Evolutionary conservation across 306 rosid species (phyloP).

Genomic region (Cucumis sativus): Cucumber_9930_V3 NC_026655.2:28447001-28447500

Average conservation of each 20-base stretch:
- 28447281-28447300: constrained; percentile 16
- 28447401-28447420: too few species aligned
- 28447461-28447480: too few species aligned
- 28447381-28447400: too few species aligned
- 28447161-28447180: not conserved
- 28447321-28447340: constrained; percentile 9
- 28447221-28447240: not conserved
- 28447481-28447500: too few species aligned
- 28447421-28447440: too few species aligned
- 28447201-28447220: too few species aligned
- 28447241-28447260: not conserved
- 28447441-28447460: too few species aligned
- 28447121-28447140: not conserved
- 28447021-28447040: constrained; percentile 48
- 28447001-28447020: not conserved
- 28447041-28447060: constrained; percentile 92
- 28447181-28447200: not conserved
- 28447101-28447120: not conserved
- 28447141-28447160: not conserved
- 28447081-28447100: constrained; percentile 96
- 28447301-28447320: constrained; percentile 11
- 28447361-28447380: constrained; percentile 1
- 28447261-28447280: constrained; percentile 10
- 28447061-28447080: constrained; percentile 83
- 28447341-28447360: not conserved